Evolutionary conservation across 176 grass and related monocot species (phyloP).

Genomic region (Juncus effusus): DNA sequence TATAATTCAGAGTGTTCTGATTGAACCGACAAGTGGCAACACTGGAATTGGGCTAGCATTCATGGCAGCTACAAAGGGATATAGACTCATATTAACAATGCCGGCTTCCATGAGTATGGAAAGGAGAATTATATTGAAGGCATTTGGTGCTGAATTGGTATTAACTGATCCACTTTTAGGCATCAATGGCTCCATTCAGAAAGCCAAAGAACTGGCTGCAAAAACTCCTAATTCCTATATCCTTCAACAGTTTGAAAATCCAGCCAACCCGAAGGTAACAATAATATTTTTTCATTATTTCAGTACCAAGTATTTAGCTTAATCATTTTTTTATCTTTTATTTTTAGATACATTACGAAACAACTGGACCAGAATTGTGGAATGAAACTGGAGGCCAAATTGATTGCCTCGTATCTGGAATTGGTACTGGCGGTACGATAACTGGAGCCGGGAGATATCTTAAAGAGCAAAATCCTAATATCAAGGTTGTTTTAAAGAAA

Average conservation of each 20-base stretch:
- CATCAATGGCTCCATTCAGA: slow-evolving; percentile 70
- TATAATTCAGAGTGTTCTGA: slow-evolving; percentile 64
- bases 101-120: slow-evolving; percentile 85
- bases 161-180: slow-evolving; percentile 73
- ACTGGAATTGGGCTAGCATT: slow-evolving; percentile 93
- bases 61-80: slow-evolving; percentile 89
- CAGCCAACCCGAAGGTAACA: slow-evolving; percentile 78
- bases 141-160: slow-evolving; percentile 74
- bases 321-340: slow-evolving; percentile 14
- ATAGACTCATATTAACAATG: slow-evolving; percentile 76
- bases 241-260: slow-evolving; percentile 89
- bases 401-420: slow-evolving; percentile 76
- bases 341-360: slow-evolving; percentile 84
- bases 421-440: slow-evolving; percentile 88
- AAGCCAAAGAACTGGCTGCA: slow-evolving; percentile 66
- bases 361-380: slow-evolving; percentile 95
- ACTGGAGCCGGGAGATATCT: slow-evolving; percentile 65
- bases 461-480: slow-evolving; percentile 60
- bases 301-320: slow-evolving; percentile 1
- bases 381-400: slow-evolving; percentile 58
- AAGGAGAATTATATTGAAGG: slow-evolving; percentile 76
- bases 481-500: slow-evolving; percentile 48
- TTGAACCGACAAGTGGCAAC: slow-evolving; percentile 90
- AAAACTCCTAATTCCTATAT: slow-evolving; percentile 70
- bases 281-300: neutral